These are phyloP conservation scores for Nakazawaea pomicola DNA, from an alignment of 805 yeast genomes.

Conservation along the genomic window DNA sequence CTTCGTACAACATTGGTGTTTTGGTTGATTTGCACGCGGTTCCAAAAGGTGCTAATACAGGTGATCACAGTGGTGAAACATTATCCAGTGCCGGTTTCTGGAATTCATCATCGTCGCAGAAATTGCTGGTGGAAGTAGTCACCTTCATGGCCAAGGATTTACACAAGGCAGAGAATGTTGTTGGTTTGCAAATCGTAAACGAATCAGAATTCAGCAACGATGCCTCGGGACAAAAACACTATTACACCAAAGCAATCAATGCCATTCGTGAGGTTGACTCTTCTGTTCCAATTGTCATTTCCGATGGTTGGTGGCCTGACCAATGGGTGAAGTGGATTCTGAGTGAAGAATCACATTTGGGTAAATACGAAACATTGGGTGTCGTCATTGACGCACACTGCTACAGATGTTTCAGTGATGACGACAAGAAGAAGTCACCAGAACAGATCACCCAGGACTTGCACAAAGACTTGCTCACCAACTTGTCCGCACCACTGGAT, in stretches of 20 bases:
- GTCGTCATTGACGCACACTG: slow-evolving; percentile 80
- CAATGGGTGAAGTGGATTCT: slow-evolving; percentile 68
- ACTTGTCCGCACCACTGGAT: slow-evolving; percentile 46
- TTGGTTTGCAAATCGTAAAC: slow-evolving; percentile 82
- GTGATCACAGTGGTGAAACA: slow-evolving; percentile 75
- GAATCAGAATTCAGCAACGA: slow-evolving; percentile 67
- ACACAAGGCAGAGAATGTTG: slow-evolving; percentile 54
- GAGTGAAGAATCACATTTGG: slow-evolving; percentile 29
- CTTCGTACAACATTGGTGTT: slow-evolving; percentile 58
- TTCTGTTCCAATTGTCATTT: slow-evolving; percentile 66
- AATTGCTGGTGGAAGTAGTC: slow-evolving; percentile 44
- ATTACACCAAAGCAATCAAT: slow-evolving; percentile 60
- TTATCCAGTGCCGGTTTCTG: slow-evolving; percentile 63
- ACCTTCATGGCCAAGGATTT: slow-evolving; percentile 62
- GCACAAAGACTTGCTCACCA: slow-evolving; percentile 41
- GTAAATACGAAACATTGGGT: slow-evolving; percentile 35
- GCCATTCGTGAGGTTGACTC: slow-evolving; percentile 53
- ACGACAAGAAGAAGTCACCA: slow-evolving; percentile 63
- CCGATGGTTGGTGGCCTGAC: slow-evolving; percentile 92
- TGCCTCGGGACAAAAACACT: slow-evolving; percentile 47
- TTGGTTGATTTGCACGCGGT: slow-evolving; percentile 83
- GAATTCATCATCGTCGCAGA: slow-evolving; percentile 37
- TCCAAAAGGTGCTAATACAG: slow-evolving; percentile 89
- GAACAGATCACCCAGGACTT: slow-evolving; percentile 58
- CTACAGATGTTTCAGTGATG: slow-evolving; percentile 79